Percentiles rank a stretch among this genome's conserved stretches.
These are phyloP conservation scores for Chromera velia DNA, from an alignment of 73 alveolate genomes.

Conservation along the genomic window DNA sequence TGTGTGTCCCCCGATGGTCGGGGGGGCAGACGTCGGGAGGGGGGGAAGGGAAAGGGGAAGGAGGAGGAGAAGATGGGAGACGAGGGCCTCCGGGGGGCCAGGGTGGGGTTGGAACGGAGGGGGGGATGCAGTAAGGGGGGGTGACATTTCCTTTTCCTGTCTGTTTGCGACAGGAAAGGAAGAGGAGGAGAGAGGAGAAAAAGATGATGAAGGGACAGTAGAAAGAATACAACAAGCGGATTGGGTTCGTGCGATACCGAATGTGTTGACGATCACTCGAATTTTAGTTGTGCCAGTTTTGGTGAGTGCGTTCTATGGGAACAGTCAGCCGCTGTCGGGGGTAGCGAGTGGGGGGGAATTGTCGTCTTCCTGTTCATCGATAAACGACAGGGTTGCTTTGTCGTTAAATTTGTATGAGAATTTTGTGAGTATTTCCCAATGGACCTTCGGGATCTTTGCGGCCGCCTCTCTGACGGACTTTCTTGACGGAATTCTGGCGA, in stretches of 20 bases:
- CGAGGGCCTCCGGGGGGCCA: too few species aligned
- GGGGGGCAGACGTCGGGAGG: too few species aligned
- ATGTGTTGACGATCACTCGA: slow-evolving; percentile 15
- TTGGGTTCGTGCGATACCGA: slow-evolving; percentile 25
- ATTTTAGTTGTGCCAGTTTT: slow-evolving; percentile 5
- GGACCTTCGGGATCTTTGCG: slow-evolving; percentile 6
- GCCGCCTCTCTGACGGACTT: slow-evolving; percentile 21
- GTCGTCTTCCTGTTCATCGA: not conserved
- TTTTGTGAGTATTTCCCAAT: not conserved
- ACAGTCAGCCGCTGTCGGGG: not conserved
- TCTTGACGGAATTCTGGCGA: slow-evolving; percentile 24
- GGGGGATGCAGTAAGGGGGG: too few species aligned
- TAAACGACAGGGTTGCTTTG: not conserved
- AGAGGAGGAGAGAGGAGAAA: too few species aligned
- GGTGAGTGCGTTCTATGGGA: not conserved
- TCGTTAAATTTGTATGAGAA: not conserved
- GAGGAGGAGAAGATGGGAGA: too few species aligned
- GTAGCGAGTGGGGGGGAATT: not conserved
- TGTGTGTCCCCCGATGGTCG: too few species aligned
- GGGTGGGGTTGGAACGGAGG: too few species aligned
- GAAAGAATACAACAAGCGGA: too few species aligned
- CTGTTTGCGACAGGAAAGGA: not conserved
- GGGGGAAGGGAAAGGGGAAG: too few species aligned
- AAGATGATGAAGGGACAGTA: too few species aligned
- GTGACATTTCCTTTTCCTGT: too few species aligned